Evolutionary conservation across 2,329 filamentous ascomycete genomes (phyloP).

Genomic region (Fusarium sp.): DNA sequence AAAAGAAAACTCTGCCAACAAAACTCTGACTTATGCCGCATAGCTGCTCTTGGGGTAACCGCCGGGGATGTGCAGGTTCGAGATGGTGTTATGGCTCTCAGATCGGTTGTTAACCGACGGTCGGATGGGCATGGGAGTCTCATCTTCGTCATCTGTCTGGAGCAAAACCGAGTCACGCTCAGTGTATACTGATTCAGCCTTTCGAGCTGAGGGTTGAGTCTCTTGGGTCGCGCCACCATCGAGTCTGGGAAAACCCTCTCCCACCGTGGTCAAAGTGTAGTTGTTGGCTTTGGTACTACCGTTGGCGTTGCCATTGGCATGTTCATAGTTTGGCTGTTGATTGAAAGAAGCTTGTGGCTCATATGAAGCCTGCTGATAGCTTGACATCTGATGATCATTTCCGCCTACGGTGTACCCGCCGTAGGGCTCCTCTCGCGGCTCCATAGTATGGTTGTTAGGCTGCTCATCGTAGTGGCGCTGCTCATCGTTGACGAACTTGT

Average conservation of each 20-base stretch:
- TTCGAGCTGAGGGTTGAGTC: conserved; percentile 12
- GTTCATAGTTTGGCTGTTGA: conserved; percentile 22
- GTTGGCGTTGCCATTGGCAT: conserved; percentile 31
- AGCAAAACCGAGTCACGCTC: conserved; percentile 41
- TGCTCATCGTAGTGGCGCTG: conserved; percentile 18
- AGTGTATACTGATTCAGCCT: conserved; percentile 36
- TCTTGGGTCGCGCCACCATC: conserved; percentile 20
- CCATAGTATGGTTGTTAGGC: conserved; percentile 20
- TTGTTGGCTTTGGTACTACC: conserved; percentile 21
- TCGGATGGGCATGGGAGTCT: conserved; percentile 37
- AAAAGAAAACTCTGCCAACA: conserved; percentile 45
- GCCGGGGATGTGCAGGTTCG: conserved; percentile 76
- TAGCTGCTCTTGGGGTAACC: conserved; percentile 68
- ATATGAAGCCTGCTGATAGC: conserved; percentile 25
- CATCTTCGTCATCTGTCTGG: conserved; percentile 44
- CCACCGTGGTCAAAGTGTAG: conserved; percentile 38
- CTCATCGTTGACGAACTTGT: conserved; percentile 16
- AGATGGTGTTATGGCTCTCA: conserved; percentile 67
- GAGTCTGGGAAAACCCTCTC: conserved; percentile 45
- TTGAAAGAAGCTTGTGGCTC: conserved; percentile 15
- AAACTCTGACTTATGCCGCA: conserved; percentile 56
- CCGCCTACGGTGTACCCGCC: conserved; percentile 14
- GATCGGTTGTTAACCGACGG: conserved; percentile 50
- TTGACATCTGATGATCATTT: conserved; percentile 10
- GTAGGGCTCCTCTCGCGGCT: conserved; percentile 19